A percentile compares a stretch with the other conserved stretches of the same genome.
Conservation (phyloP, 352 stramenopile species). For the Phytopythium litorale region DNA sequence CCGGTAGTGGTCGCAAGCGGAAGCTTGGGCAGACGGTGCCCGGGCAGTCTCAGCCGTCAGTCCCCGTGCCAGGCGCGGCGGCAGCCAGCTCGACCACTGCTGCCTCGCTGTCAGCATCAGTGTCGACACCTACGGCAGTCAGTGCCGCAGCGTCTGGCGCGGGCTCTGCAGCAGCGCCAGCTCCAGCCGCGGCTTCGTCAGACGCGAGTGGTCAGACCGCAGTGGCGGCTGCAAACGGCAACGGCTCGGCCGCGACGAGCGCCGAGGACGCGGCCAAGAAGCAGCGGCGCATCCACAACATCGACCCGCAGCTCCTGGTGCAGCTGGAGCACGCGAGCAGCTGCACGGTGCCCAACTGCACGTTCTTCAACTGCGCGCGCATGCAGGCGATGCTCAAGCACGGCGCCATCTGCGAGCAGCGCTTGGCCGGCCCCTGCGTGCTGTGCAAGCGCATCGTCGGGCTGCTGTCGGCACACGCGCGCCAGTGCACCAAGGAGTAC, state of each 20-base stretch:
- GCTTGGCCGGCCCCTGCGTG: slow-evolving; percentile 73
- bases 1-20: slow-evolving; percentile 51
- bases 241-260: slow-evolving; percentile 4
- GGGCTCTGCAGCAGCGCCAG: neutral
- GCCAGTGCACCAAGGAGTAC: slow-evolving; percentile 79
- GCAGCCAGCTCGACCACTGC: slow-evolving; percentile 2
- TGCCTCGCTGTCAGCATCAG: neutral
- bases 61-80: neutral
- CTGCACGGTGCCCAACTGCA: slow-evolving; percentile 63
- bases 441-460: slow-evolving; percentile 86
- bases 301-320: slow-evolving; percentile 82
- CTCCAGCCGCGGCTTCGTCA: neutral
- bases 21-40: slow-evolving; percentile 56
- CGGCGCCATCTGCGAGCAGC: slow-evolving; percentile 79
- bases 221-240: neutral
- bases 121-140: neutral
- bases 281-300: slow-evolving; percentile 81
- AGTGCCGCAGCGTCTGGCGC: neutral
- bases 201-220: neutral
- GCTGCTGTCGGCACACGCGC: slow-evolving; percentile 74
- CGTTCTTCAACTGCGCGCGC: slow-evolving; percentile 83
- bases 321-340: slow-evolving; percentile 84
- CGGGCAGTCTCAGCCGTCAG: slow-evolving; percentile 11
- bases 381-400: slow-evolving; percentile 90
- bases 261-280: slow-evolving; percentile 90